These are phyloP conservation scores for Chrysoporthe cubensis DNA, from an alignment of 2,329 filamentous ascomycete genomes.

Conservation along the genomic window DNA sequence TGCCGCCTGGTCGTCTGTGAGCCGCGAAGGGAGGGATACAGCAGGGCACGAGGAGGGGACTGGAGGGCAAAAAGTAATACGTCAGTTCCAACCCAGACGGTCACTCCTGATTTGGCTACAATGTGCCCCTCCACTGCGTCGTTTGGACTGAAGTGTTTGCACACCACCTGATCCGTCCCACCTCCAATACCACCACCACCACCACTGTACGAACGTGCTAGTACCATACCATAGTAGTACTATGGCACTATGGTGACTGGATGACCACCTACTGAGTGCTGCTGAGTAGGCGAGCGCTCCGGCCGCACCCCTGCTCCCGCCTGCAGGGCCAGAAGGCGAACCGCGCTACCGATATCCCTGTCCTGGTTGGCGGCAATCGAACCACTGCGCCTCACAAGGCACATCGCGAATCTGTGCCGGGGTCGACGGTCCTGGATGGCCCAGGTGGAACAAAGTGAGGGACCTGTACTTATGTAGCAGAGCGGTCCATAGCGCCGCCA, in stretches of 20 bases:
- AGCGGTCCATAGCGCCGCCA: no score
- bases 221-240: no score
- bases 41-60: background rate
- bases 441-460: no score
- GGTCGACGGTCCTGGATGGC: background rate
- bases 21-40: background rate
- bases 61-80: background rate
- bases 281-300: no score
- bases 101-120: background rate
- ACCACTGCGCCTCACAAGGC: background rate
- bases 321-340: no score
- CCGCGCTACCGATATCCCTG: no score
- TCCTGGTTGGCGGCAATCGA: background rate
- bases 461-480: no score
- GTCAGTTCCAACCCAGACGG: background rate
- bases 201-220: no score
- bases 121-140: background rate
- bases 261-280: no score
- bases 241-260: no score
- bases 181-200: background rate
- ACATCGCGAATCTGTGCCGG: background rate
- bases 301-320: background rate
- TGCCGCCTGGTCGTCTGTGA: background rate
- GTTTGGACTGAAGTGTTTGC: background rate
- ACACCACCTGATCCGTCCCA: conserved; percentile 10